A percentile compares a stretch with the other conserved stretches of the same genome.
Evolutionary conservation across 768 basidiomycete genomes (phyloP).

Genomic region (Mycena rosella): DNA sequence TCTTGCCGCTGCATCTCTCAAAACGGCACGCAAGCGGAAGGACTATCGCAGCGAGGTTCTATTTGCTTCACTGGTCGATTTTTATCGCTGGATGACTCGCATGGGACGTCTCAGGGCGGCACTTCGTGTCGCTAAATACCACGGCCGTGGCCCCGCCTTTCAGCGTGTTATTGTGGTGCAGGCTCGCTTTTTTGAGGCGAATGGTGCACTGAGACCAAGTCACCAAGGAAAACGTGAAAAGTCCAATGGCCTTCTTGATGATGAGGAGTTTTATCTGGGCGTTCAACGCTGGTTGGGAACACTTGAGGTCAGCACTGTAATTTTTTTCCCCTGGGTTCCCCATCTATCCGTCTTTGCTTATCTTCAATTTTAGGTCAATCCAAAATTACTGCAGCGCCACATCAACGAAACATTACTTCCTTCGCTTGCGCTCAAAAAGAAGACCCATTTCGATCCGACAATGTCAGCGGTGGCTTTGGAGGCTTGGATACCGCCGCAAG

Average conservation of each 20-base stretch:
- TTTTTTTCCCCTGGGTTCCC: not conserved
- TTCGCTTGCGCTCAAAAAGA: not conserved
- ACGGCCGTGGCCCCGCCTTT: not conserved
- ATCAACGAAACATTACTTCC: not conserved
- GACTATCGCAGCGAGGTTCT: not conserved
- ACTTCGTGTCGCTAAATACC: not conserved
- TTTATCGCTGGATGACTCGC: not conserved
- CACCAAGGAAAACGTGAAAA: conserved; percentile 4
- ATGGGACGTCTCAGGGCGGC: conserved; percentile 1
- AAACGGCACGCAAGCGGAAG: not conserved
- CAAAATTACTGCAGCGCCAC: not conserved
- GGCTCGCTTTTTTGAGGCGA: conserved; percentile 1
- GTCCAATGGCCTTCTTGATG: not conserved
- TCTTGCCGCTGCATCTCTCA: not conserved
- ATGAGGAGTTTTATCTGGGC: not conserved
- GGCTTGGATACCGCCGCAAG: conserved; percentile 5
- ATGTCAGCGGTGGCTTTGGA: conserved; percentile 1
- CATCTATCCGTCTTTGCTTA: too few species aligned
- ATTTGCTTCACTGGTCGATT: not conserved
- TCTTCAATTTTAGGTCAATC: not conserved
- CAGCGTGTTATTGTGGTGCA: not conserved
- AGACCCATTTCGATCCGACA: not conserved
- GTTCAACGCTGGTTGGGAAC: not conserved
- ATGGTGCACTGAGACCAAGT: not conserved
- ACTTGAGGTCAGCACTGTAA: not conserved